Conservation (phyloP, 176 grass and related monocot species). For the Elaeis guineensis region DNA sequence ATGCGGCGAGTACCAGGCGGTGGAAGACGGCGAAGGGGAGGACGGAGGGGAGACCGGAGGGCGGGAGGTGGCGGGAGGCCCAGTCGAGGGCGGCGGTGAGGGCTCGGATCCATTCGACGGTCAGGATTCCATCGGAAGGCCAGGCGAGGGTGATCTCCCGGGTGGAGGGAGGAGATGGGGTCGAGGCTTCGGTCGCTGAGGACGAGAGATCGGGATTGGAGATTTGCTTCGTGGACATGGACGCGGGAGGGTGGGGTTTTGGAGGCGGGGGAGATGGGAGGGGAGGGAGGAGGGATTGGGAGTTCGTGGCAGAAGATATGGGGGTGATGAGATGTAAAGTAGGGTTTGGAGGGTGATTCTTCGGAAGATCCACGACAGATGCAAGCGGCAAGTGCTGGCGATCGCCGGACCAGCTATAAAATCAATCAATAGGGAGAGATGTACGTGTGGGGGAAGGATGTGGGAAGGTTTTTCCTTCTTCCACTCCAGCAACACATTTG, state of each 20-base stretch:
- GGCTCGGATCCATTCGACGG: conserved; percentile 49
- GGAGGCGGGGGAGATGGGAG: too few species aligned
- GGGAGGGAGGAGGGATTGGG: too few species aligned
- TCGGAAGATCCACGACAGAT: too few species aligned
- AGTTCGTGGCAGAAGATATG: too few species aligned
- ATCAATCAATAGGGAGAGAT: too few species aligned
- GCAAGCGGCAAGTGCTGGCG: too few species aligned
- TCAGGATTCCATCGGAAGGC: conserved; percentile 45
- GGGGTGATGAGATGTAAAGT: too few species aligned
- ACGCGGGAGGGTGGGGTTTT: background rate
- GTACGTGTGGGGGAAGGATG: too few species aligned
- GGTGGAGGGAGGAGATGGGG: conserved; percentile 6
- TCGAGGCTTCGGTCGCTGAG: background rate
- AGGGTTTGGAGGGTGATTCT: too few species aligned
- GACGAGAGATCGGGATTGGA: background rate
- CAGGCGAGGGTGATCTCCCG: conserved; percentile 34
- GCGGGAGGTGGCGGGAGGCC: conserved; percentile 62
- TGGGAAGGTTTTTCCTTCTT: too few species aligned
- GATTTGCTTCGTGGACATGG: background rate
- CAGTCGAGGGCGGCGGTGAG: conserved; percentile 54
- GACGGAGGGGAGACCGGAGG: conserved; percentile 46
- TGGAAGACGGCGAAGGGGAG: conserved; percentile 49
- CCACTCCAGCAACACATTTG: too few species aligned
- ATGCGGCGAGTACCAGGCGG: conserved; percentile 55
- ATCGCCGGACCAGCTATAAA: too few species aligned